These are phyloP conservation scores for Stephania japonica DNA, from an alignment of 164 flowering plant species.

Conservation along the genomic window DNA sequence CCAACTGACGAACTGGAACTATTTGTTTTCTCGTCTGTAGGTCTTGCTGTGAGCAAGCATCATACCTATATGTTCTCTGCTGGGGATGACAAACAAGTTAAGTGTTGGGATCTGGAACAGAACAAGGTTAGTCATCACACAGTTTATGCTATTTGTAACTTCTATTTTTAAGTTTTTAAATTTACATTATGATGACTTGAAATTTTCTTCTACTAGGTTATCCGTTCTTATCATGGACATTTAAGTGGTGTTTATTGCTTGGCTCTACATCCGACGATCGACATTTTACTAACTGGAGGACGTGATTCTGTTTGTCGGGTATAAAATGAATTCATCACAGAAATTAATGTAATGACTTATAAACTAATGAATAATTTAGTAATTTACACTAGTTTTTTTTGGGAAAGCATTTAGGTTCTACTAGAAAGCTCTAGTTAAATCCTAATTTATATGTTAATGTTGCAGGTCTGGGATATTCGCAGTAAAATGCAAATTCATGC, in stretches of 20 bases:
- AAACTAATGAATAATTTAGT: not conserved
- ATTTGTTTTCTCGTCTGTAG: slow-evolving; percentile 34
- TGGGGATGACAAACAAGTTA: slow-evolving; percentile 98
- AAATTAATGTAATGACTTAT: not conserved
- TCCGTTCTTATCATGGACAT: slow-evolving; percentile 97
- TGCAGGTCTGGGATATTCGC: slow-evolving; percentile 97
- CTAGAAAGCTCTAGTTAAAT: not conserved
- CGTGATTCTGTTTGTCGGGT: slow-evolving; percentile 99
- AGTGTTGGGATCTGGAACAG: slow-evolving; percentile 99
- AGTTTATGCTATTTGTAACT: not conserved
- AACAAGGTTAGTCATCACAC: slow-evolving; percentile 58
- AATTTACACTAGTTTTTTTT: not conserved
- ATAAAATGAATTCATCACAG: slow-evolving; percentile 16
- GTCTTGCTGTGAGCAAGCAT: slow-evolving; percentile 83
- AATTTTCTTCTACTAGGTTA: slow-evolving; percentile 47
- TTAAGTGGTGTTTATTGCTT: slow-evolving; percentile 98
- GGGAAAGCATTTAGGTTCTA: not conserved
- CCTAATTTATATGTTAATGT: slow-evolving; percentile 12
- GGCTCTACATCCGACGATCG: slow-evolving; percentile 94
- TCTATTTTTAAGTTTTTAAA: not conserved
- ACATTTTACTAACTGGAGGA: slow-evolving; percentile 92
- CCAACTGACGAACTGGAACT: not conserved
- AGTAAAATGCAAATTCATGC: slow-evolving; percentile 86
- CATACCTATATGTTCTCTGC: slow-evolving; percentile 99
- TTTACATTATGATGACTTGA: not conserved